phyloP scores from a whole-genome alignment of 2,329 filamentous ascomycete species.

The Colletotrichum sp. region DNA sequence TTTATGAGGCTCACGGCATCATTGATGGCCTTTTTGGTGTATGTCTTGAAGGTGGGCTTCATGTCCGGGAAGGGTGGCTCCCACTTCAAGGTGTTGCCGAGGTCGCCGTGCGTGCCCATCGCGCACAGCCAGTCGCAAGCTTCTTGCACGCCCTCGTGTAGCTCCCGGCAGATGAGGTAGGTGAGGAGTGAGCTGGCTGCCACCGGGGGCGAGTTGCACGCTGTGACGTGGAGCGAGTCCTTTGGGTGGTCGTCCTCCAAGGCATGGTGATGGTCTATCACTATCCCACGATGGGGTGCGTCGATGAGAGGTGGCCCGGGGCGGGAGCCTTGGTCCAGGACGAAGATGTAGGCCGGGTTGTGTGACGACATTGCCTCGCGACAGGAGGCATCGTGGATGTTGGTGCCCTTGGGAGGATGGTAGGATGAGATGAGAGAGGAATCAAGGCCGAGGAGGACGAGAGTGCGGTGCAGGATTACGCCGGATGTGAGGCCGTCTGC shows the following conservation, averaged over 20 bases:
- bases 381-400: constrained; percentile 60
- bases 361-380: constrained; percentile 55
- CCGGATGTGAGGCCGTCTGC: constrained; percentile 71
- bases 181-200: constrained; percentile 69
- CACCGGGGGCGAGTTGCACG: constrained; percentile 68
- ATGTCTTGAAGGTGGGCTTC: constrained; percentile 60
- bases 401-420: constrained; percentile 63
- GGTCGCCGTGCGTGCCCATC: constrained; percentile 70
- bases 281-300: constrained; percentile 51
- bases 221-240: constrained; percentile 60
- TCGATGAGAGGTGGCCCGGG: constrained; percentile 56
- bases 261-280: constrained; percentile 72
- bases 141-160: constrained; percentile 54
- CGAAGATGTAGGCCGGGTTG: constrained; percentile 39
- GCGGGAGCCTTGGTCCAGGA: constrained; percentile 42
- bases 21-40: constrained; percentile 67
- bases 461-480: constrained; percentile 64
- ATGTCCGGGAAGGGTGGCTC: constrained; percentile 70
- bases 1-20: constrained; percentile 69
- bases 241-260: constrained; percentile 60
- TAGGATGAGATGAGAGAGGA: constrained; percentile 59
- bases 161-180: constrained; percentile 64
- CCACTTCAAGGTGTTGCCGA: constrained; percentile 71
- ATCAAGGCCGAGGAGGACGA: constrained; percentile 62
- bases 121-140: constrained; percentile 66